These are phyloP conservation scores for Yamadazyma aaseri DNA, from an alignment of 1,139 yeast species.

Conservation along the genomic window DNA sequence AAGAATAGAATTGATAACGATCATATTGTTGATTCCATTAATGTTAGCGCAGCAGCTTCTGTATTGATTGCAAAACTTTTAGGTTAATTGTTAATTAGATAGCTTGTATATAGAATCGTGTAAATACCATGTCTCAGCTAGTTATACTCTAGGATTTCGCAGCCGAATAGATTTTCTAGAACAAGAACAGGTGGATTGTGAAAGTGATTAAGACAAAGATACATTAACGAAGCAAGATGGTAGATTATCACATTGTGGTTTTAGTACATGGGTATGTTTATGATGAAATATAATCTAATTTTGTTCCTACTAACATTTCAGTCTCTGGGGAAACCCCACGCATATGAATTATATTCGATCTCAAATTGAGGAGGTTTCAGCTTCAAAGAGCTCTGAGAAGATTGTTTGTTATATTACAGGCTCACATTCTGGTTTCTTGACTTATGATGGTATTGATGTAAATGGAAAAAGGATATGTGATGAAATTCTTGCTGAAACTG, in stretches of 20 bases:
- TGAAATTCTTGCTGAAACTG: constrained; percentile 56
- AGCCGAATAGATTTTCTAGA: background rate
- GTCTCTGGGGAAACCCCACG: constrained; percentile 72
- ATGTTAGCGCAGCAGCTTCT: constrained; percentile 89
- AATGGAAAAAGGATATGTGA: constrained; percentile 75
- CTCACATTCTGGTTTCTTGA: constrained; percentile 64
- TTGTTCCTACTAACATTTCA: constrained; percentile 14
- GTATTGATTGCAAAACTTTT: constrained; percentile 44
- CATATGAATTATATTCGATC: constrained; percentile 62
- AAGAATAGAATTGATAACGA: constrained; percentile 33
- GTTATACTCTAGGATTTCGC: constrained; percentile 1
- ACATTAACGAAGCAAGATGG: no score
- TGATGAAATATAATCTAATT: background rate
- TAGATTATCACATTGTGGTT: constrained; percentile 56
- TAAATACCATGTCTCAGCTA: constrained; percentile 1
- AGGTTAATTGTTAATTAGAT: no score
- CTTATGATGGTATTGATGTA: constrained; percentile 84
- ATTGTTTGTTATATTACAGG: constrained; percentile 57
- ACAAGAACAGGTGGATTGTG: no score
- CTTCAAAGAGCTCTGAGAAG: constrained; percentile 16
- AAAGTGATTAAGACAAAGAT: no score
- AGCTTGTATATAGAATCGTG: constrained; percentile 3
- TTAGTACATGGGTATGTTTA: constrained; percentile 73
- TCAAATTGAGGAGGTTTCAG: constrained; percentile 29
- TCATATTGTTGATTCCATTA: constrained; percentile 68